Evolutionary conservation across 805 yeast species (phyloP), one percentile per base, ranked within the genome.

Genomic region (Sugiyamaella mastotermitis): DNA sequence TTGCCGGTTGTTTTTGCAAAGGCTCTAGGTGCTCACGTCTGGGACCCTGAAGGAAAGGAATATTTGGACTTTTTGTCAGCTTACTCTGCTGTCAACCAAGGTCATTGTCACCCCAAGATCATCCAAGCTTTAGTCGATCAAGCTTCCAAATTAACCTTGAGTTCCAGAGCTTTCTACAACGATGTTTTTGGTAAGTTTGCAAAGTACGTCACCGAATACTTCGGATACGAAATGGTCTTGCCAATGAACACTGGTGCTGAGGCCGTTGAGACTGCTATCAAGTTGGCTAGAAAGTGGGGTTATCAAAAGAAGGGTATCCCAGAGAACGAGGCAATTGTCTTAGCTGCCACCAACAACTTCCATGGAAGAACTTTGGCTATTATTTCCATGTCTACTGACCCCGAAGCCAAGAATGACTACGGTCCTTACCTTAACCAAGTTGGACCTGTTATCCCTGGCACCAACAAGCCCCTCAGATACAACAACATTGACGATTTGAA

Each of bases 161-260:
- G 90, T 39, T 86, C 96, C 17, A 73, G 97, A 60, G 97, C 97
- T 3, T 90, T 90, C 60, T 83, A 94, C 17, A 83, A 83, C 38
- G 94, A 88, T 59, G 80, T 79, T 8, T 87, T 87, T 57, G 94
- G 95, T 31, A 71, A 72, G 23, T 90, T 77, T 57, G 92, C 96
- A 49, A 84, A 87, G 61, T 90, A 74, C 56, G 70, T 86, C 44
- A 86, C 96, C 38, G 92, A 87, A 58, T 88, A 67, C 58, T 90
- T 90, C 68, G 74, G 79, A 57, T 90, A 85, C 64, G 97, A 90
- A 55, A 80, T 78, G 82, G 90, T 90, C 8, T 69, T 90, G 58
- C 97, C 97, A 49, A 90, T 88, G 97, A 90, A 90, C 69, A 90
- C 97, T 10, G 97, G 97, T 59, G 97, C 97, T 27, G 97, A 90